These are phyloP conservation scores for Apiospora pterosperma DNA, from an alignment of 2,329 filamentous ascomycete genomes.

Conservation along the genomic window DNA sequence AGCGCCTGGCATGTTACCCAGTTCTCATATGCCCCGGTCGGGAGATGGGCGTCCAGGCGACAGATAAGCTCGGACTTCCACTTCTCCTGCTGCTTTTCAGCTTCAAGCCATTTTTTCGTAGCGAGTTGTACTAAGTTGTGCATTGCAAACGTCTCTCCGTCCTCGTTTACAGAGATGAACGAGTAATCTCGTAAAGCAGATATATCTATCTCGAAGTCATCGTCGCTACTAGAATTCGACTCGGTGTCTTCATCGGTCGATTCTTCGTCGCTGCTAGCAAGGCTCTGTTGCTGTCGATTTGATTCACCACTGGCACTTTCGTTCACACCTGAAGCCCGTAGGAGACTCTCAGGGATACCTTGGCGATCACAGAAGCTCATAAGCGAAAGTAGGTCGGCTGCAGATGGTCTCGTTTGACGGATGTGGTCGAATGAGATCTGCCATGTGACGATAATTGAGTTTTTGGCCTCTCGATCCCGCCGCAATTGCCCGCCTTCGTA, in stretches of 20 bases:
- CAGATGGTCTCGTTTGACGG: conserved; percentile 19
- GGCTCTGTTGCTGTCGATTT: too few relatives aligned
- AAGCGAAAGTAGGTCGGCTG: conserved; percentile 39
- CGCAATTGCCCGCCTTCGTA: conserved; percentile 27
- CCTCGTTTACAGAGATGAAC: conserved; percentile 24
- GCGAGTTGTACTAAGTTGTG: conserved; percentile 38
- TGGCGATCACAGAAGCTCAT: conserved; percentile 44
- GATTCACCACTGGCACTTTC: too few relatives aligned
- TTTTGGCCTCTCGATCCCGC: conserved; percentile 27
- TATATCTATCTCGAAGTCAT: conserved; percentile 31
- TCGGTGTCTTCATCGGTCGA: conserved; percentile 11
- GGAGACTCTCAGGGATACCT: conserved; percentile 9
- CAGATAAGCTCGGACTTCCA: neutral
- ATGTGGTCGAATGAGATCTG: conserved; percentile 30
- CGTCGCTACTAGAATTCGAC: neutral
- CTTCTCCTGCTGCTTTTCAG: neutral
- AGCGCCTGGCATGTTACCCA: neutral
- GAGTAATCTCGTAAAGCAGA: conserved; percentile 31
- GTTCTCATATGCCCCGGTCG: neutral
- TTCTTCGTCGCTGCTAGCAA: too few relatives aligned
- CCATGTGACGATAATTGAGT: conserved; percentile 34
- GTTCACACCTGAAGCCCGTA: conserved; percentile 3
- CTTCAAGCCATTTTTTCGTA: conserved; percentile 30
- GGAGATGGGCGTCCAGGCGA: neutral
- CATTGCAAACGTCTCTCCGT: conserved; percentile 33